phyloP scores from a whole-genome alignment of 2,329 filamentous ascomycete genomes.

The Cladosporium sp. region DNA sequence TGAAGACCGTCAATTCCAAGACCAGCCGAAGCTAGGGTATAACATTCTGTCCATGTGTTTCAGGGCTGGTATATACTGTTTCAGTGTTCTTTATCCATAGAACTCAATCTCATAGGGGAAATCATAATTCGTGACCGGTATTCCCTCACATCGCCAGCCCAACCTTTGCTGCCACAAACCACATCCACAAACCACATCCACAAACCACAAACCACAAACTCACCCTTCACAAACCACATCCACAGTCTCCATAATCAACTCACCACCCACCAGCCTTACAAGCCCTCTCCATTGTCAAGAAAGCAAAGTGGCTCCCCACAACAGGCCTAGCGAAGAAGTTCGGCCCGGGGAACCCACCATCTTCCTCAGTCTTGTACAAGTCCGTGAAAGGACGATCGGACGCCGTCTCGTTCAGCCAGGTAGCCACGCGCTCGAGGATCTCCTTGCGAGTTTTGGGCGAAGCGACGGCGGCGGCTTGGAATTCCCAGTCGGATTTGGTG shows the following conservation, averaged over 20 bases:
- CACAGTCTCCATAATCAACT: not conserved
- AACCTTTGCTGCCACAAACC: not conserved
- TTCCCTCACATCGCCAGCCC: not conserved
- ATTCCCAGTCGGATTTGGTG: slow-evolving; percentile 89
- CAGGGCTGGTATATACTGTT: not conserved
- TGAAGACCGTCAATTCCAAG: not conserved
- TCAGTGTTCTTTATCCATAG: not conserved
- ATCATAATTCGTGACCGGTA: not conserved
- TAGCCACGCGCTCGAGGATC: slow-evolving; percentile 72
- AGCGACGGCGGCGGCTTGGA: slow-evolving; percentile 81
- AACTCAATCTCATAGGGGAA: not conserved
- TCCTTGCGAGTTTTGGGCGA: slow-evolving; percentile 67
- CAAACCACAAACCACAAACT: not conserved
- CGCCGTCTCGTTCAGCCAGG: slow-evolving; percentile 80
- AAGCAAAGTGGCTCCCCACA: slow-evolving; percentile 82
- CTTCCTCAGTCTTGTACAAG: slow-evolving; percentile 77
- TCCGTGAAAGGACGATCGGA: slow-evolving; percentile 79
- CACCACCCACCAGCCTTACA: slow-evolving; percentile 48
- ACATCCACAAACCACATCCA: not conserved
- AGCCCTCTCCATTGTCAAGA: slow-evolving; percentile 76
- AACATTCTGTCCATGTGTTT: not conserved
- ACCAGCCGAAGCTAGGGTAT: not conserved
- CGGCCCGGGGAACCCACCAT: slow-evolving; percentile 72
- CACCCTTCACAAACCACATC: not conserved
- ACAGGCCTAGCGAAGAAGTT: slow-evolving; percentile 82